phyloP scores from a whole-genome alignment of 768 basidiomycete genomes.

The Lentinula sp. region DNA sequence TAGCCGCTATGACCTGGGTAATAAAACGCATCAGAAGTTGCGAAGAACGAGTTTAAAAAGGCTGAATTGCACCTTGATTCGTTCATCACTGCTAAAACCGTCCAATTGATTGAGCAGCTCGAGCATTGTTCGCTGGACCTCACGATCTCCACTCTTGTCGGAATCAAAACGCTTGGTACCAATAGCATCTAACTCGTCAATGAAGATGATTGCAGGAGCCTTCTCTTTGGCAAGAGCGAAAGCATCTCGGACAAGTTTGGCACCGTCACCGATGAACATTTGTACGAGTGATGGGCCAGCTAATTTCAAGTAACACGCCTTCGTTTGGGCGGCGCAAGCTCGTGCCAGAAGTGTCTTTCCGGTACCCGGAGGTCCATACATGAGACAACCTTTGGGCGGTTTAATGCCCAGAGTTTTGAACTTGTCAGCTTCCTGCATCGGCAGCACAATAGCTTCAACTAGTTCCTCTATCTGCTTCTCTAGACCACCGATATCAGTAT shows the following conservation, averaged over 20 bases:
- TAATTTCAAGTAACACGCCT: slow-evolving; percentile 96
- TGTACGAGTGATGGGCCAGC: slow-evolving; percentile 97
- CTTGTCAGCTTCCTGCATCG: slow-evolving; percentile 98
- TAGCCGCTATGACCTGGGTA: slow-evolving; percentile 90
- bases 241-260: slow-evolving; percentile 96
- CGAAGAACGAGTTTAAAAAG: slow-evolving; percentile 4
- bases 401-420: slow-evolving; percentile 98
- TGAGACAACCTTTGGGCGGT: slow-evolving; percentile 95
- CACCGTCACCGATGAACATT: slow-evolving; percentile 99
- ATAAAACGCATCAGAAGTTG: slow-evolving; percentile 7
- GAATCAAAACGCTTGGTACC: slow-evolving; percentile 98
- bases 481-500: slow-evolving; percentile 95
- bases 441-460: slow-evolving; percentile 95
- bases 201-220: slow-evolving; percentile 98
- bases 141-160: slow-evolving; percentile 97
- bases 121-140: slow-evolving; percentile 99
- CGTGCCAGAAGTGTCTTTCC: slow-evolving; percentile 97
- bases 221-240: slow-evolving; percentile 98
- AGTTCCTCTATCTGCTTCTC: slow-evolving; percentile 99
- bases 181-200: slow-evolving; percentile 97
- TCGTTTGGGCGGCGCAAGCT: slow-evolving; percentile 96
- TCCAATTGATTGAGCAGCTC: slow-evolving; percentile 97
- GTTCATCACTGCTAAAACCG: slow-evolving; percentile 93
- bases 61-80: slow-evolving; percentile 74
- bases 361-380: slow-evolving; percentile 99